A percentile compares a stretch with the other conserved stretches of the same genome.
phyloP scores from a whole-genome alignment of 805 yeast genomes.

The Zygosaccharomyces pseudorouxii region DNA sequence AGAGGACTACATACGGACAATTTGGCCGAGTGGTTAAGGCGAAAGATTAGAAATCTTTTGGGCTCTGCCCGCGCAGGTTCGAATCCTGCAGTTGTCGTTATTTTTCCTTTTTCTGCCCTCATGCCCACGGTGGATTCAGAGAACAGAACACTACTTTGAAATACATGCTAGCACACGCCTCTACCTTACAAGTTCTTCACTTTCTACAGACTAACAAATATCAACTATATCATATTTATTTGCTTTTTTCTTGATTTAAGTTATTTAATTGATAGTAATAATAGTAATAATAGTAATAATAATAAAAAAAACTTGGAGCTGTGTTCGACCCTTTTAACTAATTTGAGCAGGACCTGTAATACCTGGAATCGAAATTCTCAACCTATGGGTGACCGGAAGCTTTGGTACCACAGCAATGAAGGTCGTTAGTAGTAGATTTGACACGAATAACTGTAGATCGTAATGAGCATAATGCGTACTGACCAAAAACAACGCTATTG shows the following conservation, averaged over 20 bases:
- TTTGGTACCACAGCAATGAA: conserved; percentile 88
- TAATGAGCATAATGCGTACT: conserved; percentile 89
- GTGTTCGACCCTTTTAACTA: conserved; percentile 15
- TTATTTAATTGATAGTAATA: neutral
- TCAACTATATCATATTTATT: neutral
- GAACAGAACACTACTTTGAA: too few species aligned
- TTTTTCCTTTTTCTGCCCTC: conserved; percentile 22
- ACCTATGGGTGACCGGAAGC: conserved; percentile 74
- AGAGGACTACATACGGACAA: too few species aligned
- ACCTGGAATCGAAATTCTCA: conserved; percentile 59
- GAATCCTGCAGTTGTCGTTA: conserved; percentile 63
- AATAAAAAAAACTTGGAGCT: neutral
- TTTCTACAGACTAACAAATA: neutral
- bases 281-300: neutral
- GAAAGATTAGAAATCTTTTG: conserved; percentile 53
- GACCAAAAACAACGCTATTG: conserved; percentile 76
- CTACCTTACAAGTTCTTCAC: too few species aligned
- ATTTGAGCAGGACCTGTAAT: conserved; percentile 40
- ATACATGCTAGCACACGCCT: too few species aligned
- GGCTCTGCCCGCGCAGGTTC: conserved; percentile 56
- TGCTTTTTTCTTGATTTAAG: neutral
- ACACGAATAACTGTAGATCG: conserved; percentile 69
- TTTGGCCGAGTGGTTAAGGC: conserved; percentile 63
- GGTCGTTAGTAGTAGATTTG: conserved; percentile 71
- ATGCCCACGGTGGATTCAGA: too few species aligned